phyloP scores from a whole-genome alignment of 2,329 filamentous ascomycete genomes.

The Neofusicoccum parvum region DNA sequence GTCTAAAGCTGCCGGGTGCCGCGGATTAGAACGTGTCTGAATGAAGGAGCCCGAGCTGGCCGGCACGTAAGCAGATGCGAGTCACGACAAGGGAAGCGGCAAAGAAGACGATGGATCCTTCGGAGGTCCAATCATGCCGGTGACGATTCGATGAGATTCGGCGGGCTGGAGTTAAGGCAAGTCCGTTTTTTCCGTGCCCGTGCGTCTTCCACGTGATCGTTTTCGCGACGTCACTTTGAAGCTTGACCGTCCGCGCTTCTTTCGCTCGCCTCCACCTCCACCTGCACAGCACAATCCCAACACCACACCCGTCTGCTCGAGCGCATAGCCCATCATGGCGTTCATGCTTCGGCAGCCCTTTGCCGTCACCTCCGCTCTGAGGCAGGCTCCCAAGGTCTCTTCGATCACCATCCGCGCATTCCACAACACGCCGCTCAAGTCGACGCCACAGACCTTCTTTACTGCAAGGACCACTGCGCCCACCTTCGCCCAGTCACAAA shows the following conservation, averaged over 20 bases:
- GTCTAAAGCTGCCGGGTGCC: no score
- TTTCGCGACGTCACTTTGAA: conserved; percentile 18
- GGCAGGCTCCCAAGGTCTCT: conserved; percentile 55
- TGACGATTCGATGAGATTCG: conserved; percentile 17
- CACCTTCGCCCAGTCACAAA: conserved; percentile 55
- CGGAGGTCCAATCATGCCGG: background rate
- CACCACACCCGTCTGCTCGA: background rate
- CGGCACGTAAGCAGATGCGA: no score
- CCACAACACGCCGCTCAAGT: conserved; percentile 59
- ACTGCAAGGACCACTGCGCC: conserved; percentile 41
- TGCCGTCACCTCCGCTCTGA: conserved; percentile 61
- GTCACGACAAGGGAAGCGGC: no score
- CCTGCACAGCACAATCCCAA: background rate
- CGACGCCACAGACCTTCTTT: conserved; percentile 48
- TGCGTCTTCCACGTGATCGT: conserved; percentile 4
- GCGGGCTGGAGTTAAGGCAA: conserved; percentile 13
- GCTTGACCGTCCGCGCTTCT: conserved; percentile 3
- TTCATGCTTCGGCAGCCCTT: conserved; percentile 67
- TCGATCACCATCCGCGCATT: conserved; percentile 59
- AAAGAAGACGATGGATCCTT: no score
- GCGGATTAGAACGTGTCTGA: no score
- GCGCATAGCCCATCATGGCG: conserved; percentile 54
- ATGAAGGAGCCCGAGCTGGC: no score
- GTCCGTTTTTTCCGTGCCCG: background rate
- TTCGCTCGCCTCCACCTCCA: conserved; percentile 4